Evolutionary conservation across 176 grass and related monocot species (phyloP).

Genomic region (Paspalum notatum): DNA sequence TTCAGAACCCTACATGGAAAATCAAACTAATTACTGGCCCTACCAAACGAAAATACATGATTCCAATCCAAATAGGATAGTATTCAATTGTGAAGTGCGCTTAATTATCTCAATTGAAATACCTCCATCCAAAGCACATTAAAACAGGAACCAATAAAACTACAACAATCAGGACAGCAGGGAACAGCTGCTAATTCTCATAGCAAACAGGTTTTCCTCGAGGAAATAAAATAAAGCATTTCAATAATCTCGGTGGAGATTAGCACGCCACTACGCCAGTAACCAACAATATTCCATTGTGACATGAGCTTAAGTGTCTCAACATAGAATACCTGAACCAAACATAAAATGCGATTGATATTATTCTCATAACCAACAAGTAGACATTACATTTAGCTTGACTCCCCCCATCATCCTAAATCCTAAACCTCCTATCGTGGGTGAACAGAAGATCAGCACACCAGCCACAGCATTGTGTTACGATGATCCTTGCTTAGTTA

Average conservation of each 20-base stretch:
- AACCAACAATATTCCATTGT: neutral
- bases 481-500: neutral
- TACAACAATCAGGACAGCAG: neutral
- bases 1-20: neutral
- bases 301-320: neutral
- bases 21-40: neutral
- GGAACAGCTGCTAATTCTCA: neutral
- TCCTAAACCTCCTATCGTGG: neutral
- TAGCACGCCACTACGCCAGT: neutral
- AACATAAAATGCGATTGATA: neutral
- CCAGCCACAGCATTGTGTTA: conserved; percentile 28
- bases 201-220: neutral
- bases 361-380: neutral
- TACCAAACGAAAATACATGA: conserved; percentile 2
- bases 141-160: conserved; percentile 14
- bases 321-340: neutral
- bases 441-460: neutral
- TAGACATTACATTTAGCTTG: neutral
- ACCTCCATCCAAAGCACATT: neutral
- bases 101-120: neutral
- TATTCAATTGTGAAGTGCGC: neutral
- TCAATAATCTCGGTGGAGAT: neutral
- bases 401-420: neutral
- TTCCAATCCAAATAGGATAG: neutral
- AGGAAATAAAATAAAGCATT: neutral